Percentiles rank a stretch among this genome's conserved stretches.
These are phyloP conservation scores for Verticillium albo-atrum DNA, from an alignment of 2,329 filamentous ascomycete species.

Conservation along the genomic window DNA sequence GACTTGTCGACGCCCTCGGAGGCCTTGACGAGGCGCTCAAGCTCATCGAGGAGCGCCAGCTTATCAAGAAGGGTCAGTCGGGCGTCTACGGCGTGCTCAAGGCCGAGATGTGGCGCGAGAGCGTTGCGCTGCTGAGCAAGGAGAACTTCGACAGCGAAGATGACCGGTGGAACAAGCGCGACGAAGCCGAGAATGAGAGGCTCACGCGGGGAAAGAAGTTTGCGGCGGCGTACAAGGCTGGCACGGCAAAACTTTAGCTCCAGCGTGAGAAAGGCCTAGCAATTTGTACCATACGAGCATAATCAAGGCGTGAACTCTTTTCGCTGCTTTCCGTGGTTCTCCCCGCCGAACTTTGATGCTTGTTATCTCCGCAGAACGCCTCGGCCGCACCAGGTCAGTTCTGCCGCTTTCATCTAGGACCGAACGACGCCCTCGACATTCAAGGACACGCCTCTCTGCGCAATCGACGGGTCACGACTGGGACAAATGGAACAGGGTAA, in stretches of 20 bases:
- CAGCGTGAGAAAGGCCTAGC: no score
- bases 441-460: not conserved
- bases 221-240: constrained; percentile 37
- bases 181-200: constrained; percentile 37
- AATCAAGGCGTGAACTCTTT: no score
- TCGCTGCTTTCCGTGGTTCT: no score
- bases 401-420: no score
- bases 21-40: constrained; percentile 58
- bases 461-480: constrained; percentile 1
- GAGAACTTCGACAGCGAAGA: constrained; percentile 46
- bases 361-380: no score
- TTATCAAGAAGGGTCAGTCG: constrained; percentile 58
- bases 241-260: constrained; percentile 29
- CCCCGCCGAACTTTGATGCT: no score
- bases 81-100: constrained; percentile 70
- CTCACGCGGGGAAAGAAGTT: constrained; percentile 43
- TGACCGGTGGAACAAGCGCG: constrained; percentile 39
- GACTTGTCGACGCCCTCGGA: constrained; percentile 65
- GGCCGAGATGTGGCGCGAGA: constrained; percentile 69
- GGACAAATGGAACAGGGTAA: not conserved
- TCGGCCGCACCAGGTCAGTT: no score
- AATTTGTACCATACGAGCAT: no score
- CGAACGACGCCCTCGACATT: not conserved
- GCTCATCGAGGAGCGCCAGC: constrained; percentile 53
- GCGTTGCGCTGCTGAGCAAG: constrained; percentile 52